These are phyloP conservation scores for Zygosaccharomyces bailii DNA, from an alignment of 805 yeast genomes.

Conservation along the genomic window DNA sequence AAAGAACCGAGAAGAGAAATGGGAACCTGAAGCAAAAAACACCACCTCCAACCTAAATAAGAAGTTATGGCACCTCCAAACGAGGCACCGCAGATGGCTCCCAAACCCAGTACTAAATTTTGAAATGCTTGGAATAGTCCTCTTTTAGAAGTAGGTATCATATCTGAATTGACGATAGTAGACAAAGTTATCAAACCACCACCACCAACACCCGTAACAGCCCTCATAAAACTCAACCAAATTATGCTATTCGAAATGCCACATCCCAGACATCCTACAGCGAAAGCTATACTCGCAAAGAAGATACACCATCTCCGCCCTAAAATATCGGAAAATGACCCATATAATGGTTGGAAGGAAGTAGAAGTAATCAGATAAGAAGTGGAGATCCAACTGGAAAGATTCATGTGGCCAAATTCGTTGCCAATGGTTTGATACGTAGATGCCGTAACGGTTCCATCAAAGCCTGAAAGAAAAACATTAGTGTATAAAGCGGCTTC, in stretches of 20 bases:
- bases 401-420: constrained; percentile 36
- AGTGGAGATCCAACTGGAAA: constrained; percentile 43
- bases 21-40: constrained; percentile 38
- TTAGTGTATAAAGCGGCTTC: constrained; percentile 37
- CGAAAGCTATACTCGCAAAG: constrained; percentile 36
- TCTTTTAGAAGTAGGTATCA: constrained; percentile 38
- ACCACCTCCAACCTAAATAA: constrained; percentile 42
- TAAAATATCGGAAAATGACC: constrained; percentile 39
- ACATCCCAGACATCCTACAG: constrained; percentile 40
- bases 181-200: constrained; percentile 41
- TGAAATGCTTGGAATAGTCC: constrained; percentile 43
- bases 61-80: constrained; percentile 39
- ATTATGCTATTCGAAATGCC: constrained; percentile 31
- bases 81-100: constrained; percentile 40
- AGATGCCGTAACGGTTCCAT: constrained; percentile 48
- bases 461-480: constrained; percentile 47
- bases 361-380: constrained; percentile 42
- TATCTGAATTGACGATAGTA: constrained; percentile 40
- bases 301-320: constrained; percentile 39
- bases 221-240: constrained; percentile 36
- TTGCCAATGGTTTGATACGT: constrained; percentile 47
- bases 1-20: constrained; percentile 33
- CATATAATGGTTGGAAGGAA: constrained; percentile 43
- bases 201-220: constrained; percentile 42
- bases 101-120: constrained; percentile 38